Percentiles rank a stretch among this genome's conserved stretches.
Conservation (phyloP, 1,284 basidiomycete genomes). For the Puccinia novopanici region DNA sequence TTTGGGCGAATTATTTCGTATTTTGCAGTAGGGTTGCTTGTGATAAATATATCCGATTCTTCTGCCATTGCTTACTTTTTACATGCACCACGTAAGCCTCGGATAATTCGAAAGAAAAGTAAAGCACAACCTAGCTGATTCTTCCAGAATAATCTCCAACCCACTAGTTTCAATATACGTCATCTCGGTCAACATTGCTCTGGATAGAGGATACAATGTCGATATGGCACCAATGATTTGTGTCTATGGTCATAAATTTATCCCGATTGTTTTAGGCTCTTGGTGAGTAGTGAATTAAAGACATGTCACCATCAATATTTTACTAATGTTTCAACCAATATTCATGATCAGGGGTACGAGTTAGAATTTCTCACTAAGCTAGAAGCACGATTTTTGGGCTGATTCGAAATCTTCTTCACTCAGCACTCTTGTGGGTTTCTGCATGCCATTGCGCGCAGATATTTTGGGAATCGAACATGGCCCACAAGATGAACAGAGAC, state of each 20-base stretch:
- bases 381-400: neutral
- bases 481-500: conserved; percentile 2
- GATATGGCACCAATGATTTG: neutral
- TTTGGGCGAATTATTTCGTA: no score
- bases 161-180: conserved; percentile 15
- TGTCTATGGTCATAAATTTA: conserved; percentile 12
- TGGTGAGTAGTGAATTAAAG: neutral
- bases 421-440: conserved; percentile 18
- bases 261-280: neutral
- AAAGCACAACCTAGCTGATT: neutral
- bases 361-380: neutral
- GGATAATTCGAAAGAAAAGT: neutral
- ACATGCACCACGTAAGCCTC: conserved; percentile 4
- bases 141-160: no score
- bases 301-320: neutral
- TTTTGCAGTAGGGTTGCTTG: no score
- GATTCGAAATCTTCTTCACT: conserved; percentile 6
- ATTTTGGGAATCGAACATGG: conserved; percentile 10
- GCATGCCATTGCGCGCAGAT: conserved; percentile 16
- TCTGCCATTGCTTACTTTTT: conserved; percentile 15
- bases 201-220: neutral
- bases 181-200: neutral
- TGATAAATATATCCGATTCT: neutral
- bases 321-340: neutral
- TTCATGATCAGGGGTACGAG: conserved; percentile 1